These are phyloP conservation scores for Solanum sejunctum DNA, from an alignment of 257 asterid species.

Conservation along the genomic window DNA sequence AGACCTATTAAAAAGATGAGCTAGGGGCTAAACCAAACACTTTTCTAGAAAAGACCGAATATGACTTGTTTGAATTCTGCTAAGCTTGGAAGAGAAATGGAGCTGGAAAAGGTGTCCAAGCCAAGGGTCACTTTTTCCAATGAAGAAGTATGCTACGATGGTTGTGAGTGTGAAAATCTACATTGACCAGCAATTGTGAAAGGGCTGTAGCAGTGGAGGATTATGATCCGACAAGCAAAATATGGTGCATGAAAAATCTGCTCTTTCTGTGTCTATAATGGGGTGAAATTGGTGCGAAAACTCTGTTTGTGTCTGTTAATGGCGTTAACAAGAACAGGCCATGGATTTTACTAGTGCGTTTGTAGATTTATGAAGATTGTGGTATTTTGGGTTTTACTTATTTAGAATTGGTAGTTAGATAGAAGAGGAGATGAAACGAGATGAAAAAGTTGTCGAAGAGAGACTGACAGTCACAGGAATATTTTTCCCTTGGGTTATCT, in stretches of 20 bases:
- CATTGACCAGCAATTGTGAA: neutral
- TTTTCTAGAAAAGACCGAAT: neutral
- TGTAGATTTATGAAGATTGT: neutral
- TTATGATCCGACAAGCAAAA: neutral
- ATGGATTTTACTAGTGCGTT: neutral
- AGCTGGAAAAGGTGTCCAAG: neutral
- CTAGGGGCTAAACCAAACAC: neutral
- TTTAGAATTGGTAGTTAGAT: neutral
- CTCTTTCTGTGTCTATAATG: neutral
- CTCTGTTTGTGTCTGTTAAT: neutral
- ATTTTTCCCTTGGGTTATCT: neutral
- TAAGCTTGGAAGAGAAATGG: neutral
- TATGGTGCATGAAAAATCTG: neutral
- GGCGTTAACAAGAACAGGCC: neutral
- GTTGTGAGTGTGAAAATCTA: neutral
- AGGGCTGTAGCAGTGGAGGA: neutral
- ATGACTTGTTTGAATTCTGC: neutral
- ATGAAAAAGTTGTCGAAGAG: neutral
- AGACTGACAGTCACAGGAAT: neutral
- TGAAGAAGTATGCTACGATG: neutral
- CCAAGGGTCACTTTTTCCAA: neutral
- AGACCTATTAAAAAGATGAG: neutral
- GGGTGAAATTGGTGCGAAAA: neutral
- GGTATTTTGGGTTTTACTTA: neutral
- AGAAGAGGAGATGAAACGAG: neutral